These are phyloP conservation scores for Pythium rishiriense DNA, from an alignment of 352 stramenopile genomes.

Conservation along the genomic window DNA sequence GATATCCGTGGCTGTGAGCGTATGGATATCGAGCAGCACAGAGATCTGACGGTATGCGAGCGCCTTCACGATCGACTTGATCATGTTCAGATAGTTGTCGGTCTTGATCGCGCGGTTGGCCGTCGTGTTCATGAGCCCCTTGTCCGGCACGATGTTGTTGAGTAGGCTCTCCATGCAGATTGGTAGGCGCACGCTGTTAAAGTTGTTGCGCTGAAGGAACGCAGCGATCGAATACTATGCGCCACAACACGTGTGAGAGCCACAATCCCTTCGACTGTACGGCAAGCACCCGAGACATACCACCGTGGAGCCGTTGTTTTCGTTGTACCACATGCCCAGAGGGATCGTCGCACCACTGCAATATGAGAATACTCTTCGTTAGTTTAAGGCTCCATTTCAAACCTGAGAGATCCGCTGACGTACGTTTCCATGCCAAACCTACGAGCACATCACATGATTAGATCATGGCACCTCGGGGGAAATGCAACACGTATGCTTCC, in stretches of 20 bases:
- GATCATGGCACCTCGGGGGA: not conserved
- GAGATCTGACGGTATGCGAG: slow-evolving; percentile 44
- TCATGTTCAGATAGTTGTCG: slow-evolving; percentile 34
- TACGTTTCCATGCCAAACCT: slow-evolving; percentile 58
- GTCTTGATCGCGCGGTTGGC: slow-evolving; percentile 62
- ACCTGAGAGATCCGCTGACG: slow-evolving; percentile 4
- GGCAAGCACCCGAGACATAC: slow-evolving; percentile 22
- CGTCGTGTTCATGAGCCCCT: slow-evolving; percentile 30
- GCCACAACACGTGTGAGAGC: not conserved
- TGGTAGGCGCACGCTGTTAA: slow-evolving; percentile 71
- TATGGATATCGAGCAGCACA: slow-evolving; percentile 44
- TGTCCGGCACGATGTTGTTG: slow-evolving; percentile 35
- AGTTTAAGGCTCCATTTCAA: not conserved
- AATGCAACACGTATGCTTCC: not conserved
- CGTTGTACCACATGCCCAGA: slow-evolving; percentile 52
- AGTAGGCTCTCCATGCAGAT: slow-evolving; percentile 46
- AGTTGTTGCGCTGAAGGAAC: slow-evolving; percentile 73
- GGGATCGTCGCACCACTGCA: slow-evolving; percentile 24
- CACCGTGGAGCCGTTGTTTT: slow-evolving; percentile 50
- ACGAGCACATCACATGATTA: not conserved
- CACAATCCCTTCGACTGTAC: not conserved
- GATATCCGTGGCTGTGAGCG: slow-evolving; percentile 32
- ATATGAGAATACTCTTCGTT: slow-evolving; percentile 34
- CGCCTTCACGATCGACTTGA: slow-evolving; percentile 45
- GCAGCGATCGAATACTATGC: slow-evolving; percentile 60